These are phyloP conservation scores for Backusella tarrabulga DNA, from an alignment of 192 early-diverging fungal genomes.

Conservation along the genomic window DNA sequence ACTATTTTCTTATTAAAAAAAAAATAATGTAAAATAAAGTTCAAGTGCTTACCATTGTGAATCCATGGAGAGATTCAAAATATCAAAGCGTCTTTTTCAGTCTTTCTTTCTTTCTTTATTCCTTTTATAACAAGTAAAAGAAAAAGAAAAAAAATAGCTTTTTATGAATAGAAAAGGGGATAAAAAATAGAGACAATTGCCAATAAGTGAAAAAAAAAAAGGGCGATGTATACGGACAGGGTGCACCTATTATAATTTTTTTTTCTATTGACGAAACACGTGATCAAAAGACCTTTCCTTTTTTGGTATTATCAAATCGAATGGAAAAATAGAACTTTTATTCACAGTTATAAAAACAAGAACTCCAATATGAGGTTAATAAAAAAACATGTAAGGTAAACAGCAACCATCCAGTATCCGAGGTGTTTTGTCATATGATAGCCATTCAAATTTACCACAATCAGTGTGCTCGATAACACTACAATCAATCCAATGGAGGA, in stretches of 20 bases:
- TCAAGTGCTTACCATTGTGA: slow-evolving; percentile 19
- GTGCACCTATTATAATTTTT: background rate
- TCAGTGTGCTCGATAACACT: slow-evolving; percentile 51
- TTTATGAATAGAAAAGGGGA: background rate
- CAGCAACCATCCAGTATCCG: slow-evolving; percentile 55
- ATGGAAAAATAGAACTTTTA: background rate
- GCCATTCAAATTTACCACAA: slow-evolving; percentile 52
- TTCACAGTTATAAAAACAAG: background rate
- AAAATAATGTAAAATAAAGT: background rate
- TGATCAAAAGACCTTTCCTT: background rate
- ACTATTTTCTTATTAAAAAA: background rate
- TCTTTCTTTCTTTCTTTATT: background rate
- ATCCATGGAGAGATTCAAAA: slow-evolving; percentile 23
- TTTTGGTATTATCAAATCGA: background rate
- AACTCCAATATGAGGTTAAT: slow-evolving; percentile 59
- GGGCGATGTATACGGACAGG: background rate
- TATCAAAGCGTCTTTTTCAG: background rate
- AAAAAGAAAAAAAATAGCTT: background rate
- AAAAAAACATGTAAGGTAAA: slow-evolving; percentile 58
- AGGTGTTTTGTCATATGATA: slow-evolving; percentile 57
- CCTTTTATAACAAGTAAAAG: background rate
- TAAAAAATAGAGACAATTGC: background rate
- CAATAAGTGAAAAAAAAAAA: background rate
- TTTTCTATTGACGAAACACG: background rate
- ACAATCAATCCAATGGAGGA: slow-evolving; percentile 65